Evolutionary conservation across 1,284 basidiomycete genomes (phyloP).

Genomic region (Pseudozyma hubeiensis): DNA sequence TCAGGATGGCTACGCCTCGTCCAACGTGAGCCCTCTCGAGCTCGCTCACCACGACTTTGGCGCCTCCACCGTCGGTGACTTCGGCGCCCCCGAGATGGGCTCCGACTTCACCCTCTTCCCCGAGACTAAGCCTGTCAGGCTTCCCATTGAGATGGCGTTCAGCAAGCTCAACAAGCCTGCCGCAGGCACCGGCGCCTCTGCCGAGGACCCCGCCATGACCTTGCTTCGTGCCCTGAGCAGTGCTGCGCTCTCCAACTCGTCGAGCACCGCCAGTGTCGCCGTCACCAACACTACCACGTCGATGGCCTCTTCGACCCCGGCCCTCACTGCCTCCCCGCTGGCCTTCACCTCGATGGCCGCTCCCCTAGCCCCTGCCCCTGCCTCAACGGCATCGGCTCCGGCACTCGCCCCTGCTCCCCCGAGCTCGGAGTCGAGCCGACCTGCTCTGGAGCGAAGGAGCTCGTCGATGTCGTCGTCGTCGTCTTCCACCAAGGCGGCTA

Average conservation of each 20-base stretch:
- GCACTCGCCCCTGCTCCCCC: conserved; percentile 20
- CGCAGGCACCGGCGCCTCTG: conserved; percentile 13
- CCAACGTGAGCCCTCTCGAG: conserved; percentile 52
- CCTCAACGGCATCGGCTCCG: conserved; percentile 15
- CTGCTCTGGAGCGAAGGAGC: conserved; percentile 28
- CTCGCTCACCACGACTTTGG: conserved; percentile 37
- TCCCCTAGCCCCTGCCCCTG: conserved; percentile 24
- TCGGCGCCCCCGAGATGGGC: conserved; percentile 43
- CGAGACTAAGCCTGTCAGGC: conserved; percentile 31
- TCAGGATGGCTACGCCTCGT: conserved; percentile 45
- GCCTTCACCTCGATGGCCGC: conserved; percentile 37
- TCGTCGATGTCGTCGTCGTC: conserved; percentile 41
- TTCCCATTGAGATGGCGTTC: conserved; percentile 54
- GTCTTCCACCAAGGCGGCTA: conserved; percentile 19
- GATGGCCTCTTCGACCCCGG: conserved; percentile 12
- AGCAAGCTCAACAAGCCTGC: conserved; percentile 49
- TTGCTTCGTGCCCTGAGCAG: conserved; percentile 53
- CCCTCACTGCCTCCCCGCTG: conserved; percentile 45
- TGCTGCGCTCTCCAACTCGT: conserved; percentile 44
- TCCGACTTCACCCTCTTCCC: conserved; percentile 58
- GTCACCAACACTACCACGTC: conserved; percentile 15
- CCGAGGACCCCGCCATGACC: conserved; percentile 48
- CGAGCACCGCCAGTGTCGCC: conserved; percentile 21
- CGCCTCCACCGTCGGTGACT: conserved; percentile 37
- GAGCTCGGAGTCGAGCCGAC: conserved; percentile 14